phyloP scores from a whole-genome alignment of 441 rosid genomes.

The Brassica balearica region DNA sequence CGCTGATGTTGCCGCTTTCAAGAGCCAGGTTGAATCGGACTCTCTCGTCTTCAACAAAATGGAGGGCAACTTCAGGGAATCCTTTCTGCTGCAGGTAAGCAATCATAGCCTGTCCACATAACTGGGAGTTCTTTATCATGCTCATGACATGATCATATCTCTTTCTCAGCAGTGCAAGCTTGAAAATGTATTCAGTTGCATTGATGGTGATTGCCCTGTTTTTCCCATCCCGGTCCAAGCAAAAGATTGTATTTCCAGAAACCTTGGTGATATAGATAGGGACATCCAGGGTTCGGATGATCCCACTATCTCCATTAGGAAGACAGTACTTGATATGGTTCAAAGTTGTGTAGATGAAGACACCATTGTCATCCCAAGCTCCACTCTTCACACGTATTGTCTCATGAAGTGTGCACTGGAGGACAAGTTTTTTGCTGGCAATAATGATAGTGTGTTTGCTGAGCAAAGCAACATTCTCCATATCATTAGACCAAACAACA shows the following conservation, averaged over 20 bases:
- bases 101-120: conserved; percentile 95
- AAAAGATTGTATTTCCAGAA: conserved; percentile 70
- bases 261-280: conserved; percentile 86
- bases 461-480: conserved; percentile 89
- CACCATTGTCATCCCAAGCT: conserved; percentile 92
- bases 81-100: conserved; percentile 95
- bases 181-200: conserved; percentile 87
- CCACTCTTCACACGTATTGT: conserved; percentile 85
- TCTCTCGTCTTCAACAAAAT: conserved; percentile 92
- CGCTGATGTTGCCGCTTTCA: conserved; percentile 89
- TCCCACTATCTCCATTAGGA: conserved; percentile 90
- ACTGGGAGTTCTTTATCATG: conserved; percentile 91
- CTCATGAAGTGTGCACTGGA: conserved; percentile 84
- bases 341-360: conserved; percentile 77
- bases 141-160: conserved; percentile 86
- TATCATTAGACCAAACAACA: conserved; percentile 88
- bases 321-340: conserved; percentile 88
- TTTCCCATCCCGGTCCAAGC: conserved; percentile 92
- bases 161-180: conserved; percentile 73
- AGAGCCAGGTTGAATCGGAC: conserved; percentile 90
- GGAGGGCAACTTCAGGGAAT: conserved; percentile 94
- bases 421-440: conserved; percentile 83
- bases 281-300: conserved; percentile 78
- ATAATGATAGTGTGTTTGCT: conserved; percentile 86
- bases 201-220: conserved; percentile 68